Conservation (phyloP, 257 asterid genomes). For the Cinchona pubescens region DNA sequence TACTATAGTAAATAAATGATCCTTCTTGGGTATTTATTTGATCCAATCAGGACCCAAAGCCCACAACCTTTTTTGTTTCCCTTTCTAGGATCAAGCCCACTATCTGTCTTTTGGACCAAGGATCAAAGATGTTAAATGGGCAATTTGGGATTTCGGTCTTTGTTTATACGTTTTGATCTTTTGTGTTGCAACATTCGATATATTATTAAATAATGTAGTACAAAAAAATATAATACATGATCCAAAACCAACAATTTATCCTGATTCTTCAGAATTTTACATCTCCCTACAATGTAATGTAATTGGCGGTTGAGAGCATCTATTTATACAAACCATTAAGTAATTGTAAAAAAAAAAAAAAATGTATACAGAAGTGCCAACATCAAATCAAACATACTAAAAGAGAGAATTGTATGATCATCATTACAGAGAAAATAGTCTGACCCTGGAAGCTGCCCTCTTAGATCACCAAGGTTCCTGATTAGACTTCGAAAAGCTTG, state of each 20-base stretch:
- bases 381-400: too few species aligned
- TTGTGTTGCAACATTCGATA: too few species aligned
- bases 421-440: conserved; percentile 49
- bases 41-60: background rate
- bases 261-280: background rate
- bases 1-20: too few species aligned
- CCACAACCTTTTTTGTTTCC: background rate
- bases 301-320: background rate
- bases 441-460: conserved; percentile 50
- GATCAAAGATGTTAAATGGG: too few species aligned
- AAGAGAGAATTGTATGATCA: conserved; percentile 15
- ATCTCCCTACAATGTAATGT: background rate
- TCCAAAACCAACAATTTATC: too few species aligned
- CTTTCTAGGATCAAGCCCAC: background rate
- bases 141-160: too few species aligned
- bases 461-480: conserved; percentile 39
- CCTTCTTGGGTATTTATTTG: too few species aligned
- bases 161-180: too few species aligned
- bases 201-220: too few species aligned
- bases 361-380: background rate
- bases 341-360: too few species aligned
- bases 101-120: too few species aligned
- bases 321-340: background rate
- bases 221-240: too few species aligned
- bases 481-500: conserved; percentile 43